A percentile compares a stretch with the other conserved stretches of the same genome.
These are phyloP conservation scores for Blastomyces parvus DNA, from an alignment of 2,329 filamentous ascomycete genomes.

Conservation along the genomic window DNA sequence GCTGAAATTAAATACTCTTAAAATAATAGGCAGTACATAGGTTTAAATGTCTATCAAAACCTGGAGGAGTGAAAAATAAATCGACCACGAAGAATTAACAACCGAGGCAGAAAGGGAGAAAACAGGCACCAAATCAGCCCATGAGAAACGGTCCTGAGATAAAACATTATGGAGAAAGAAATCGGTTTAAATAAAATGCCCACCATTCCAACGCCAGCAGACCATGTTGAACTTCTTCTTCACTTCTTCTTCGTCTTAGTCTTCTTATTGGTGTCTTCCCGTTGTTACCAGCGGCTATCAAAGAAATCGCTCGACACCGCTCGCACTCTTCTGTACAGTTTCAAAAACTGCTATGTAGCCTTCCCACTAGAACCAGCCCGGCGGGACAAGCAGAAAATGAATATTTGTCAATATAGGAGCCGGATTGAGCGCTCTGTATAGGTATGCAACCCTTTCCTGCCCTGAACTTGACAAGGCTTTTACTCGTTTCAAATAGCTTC, in stretches of 20 bases:
- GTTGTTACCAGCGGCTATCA: neutral
- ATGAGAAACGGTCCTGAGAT: neutral
- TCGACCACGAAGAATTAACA: neutral
- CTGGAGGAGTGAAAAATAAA: neutral
- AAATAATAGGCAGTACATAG: too few species aligned
- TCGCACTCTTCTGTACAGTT: neutral
- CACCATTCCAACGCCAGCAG: neutral
- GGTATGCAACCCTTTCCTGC: neutral
- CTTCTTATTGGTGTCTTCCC: neutral
- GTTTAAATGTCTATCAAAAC: neutral
- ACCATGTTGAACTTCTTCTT: neutral
- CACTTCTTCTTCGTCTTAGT: neutral
- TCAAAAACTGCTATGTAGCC: neutral
- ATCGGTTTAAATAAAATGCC: neutral
- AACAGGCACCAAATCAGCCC: neutral
- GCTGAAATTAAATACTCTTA: too few species aligned
- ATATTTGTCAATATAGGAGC: neutral
- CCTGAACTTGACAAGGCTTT: neutral
- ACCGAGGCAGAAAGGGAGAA: neutral
- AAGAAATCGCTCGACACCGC: neutral
- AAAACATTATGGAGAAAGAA: neutral
- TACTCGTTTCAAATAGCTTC: neutral
- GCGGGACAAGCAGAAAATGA: neutral
- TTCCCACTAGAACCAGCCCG: conserved; percentile 31
- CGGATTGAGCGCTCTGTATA: neutral